Evolutionary conservation across 495 filamentous ascomycete genomes (phyloP), one percentile per base, ranked within the genome.

Genomic region (Aspergillus haitiensis): DNA sequence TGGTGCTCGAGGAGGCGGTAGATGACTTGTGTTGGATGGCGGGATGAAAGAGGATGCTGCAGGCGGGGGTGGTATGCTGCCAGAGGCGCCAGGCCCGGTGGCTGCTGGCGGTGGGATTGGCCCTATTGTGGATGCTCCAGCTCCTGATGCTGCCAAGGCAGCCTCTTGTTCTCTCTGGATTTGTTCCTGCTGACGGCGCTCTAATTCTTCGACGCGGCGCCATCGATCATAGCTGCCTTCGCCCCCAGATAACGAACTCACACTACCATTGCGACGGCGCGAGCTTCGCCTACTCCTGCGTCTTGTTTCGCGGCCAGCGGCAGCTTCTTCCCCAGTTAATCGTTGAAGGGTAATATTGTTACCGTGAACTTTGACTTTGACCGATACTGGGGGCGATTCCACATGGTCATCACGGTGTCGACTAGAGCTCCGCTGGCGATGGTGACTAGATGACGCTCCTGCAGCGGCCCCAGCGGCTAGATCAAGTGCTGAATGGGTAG

Each of bases 261-360:
- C 74, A 47, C 79, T 82, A 34, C 74, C 75, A 40, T 67, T 70
- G 52, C 78, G 72, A 45, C 73, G 74, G 9, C 75, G 72, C 2
- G 77, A 78, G 42, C 59, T 74, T 36, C 75, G 62, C 55, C 73
- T 73, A 55, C 78, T 78, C 51, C 75, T 65, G 8, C 83, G 76
- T 44, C 82, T 75, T 11, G 80, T 77, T 60, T 84, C 81, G 42
- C 86, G 81, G 46, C 78, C 81, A 11, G 82, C 82, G 10, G 84
- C 86, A 4, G 88, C 87, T 80, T 96, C 92, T 69, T 91, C 84
- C 61, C 93, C 90, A 7, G 87, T 90, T 11, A 97, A 74, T 32
- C 89, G 81, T 21, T 91, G 83, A 16, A 97, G 79, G 10, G 92
- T 96, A 48, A 96, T 86, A 64, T 91, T 86, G 64, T 96, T 88